A percentile compares a stretch with the other conserved stretches of the same genome.
These are phyloP conservation scores for Crithidia thermophila DNA, from an alignment of 208 protist genomes.

Conservation along the genomic window DNA sequence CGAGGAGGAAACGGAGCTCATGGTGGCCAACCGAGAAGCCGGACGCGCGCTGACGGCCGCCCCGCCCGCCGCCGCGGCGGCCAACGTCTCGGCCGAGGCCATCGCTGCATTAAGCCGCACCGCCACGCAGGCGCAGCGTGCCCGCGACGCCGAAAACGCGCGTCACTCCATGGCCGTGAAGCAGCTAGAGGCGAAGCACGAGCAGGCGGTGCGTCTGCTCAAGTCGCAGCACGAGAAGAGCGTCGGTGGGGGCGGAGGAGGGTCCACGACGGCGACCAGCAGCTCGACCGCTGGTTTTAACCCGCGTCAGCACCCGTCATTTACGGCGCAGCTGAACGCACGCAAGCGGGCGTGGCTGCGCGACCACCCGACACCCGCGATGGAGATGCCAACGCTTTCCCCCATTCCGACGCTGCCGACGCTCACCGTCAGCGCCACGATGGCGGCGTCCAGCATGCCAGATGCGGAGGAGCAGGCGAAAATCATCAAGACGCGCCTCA, in stretches of 20 bases:
- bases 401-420: constrained; percentile 37
- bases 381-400: constrained; percentile 37
- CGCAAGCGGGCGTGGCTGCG: constrained; percentile 48
- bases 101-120: constrained; percentile 23
- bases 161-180: constrained; percentile 39
- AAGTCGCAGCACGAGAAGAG: constrained; percentile 44
- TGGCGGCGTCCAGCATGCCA: constrained; percentile 27
- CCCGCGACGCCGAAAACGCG: constrained; percentile 37
- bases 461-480: constrained; percentile 46
- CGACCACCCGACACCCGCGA: constrained; percentile 38
- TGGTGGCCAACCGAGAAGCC: constrained; percentile 28
- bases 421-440: constrained; percentile 30
- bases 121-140: constrained; percentile 35
- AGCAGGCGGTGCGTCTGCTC: constrained; percentile 41
- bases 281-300: constrained; percentile 33
- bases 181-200: constrained; percentile 61
- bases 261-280: neutral
- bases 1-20: constrained; percentile 41
- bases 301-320: constrained; percentile 38
- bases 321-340: constrained; percentile 32
- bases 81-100: constrained; percentile 26
- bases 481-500: constrained; percentile 28
- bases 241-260: constrained; percentile 10
- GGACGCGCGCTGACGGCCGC: constrained; percentile 16
- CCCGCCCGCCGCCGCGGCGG: constrained; percentile 6